Evolutionary conservation across 176 grass and related monocot species (phyloP).

Genomic region (Avena eriantha): DNA sequence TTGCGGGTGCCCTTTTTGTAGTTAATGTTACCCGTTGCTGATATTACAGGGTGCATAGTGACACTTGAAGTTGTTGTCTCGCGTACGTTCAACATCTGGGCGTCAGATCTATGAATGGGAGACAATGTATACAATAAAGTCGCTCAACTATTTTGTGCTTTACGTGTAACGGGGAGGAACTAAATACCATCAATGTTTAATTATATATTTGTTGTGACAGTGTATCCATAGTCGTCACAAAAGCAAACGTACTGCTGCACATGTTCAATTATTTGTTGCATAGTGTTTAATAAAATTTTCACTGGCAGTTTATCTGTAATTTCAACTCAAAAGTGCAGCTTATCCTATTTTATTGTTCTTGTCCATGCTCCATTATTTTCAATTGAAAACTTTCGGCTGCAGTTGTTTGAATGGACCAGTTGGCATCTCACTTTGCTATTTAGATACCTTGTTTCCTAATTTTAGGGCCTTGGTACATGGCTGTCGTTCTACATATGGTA

Average conservation of each 20-base stretch:
- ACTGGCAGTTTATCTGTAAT: neutral
- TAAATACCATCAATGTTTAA: neutral
- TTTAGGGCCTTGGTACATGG: neutral
- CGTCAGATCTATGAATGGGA: constrained; percentile 8
- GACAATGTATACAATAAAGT: neutral
- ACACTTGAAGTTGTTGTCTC: neutral
- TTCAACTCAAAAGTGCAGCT: neutral
- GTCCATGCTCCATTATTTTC: neutral
- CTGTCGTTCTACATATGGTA: too few species aligned
- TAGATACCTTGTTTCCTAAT: neutral
- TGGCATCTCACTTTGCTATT: neutral
- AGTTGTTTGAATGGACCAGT: neutral
- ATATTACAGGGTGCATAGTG: neutral
- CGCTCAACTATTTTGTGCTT: neutral
- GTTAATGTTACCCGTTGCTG: constrained; percentile 14
- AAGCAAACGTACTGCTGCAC: neutral
- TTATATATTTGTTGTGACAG: neutral
- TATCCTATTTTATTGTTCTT: neutral
- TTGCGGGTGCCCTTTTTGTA: constrained; percentile 26
- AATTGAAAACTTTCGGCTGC: neutral
- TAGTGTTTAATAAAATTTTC: neutral
- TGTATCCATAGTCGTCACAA: neutral
- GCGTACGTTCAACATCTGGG: neutral
- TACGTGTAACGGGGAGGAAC: neutral
- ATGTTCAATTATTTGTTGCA: neutral